Evolutionary conservation across 805 yeast genomes (phyloP), one percentile per base, ranked within the genome.

Genomic region (Ogataea naganishii): DNA sequence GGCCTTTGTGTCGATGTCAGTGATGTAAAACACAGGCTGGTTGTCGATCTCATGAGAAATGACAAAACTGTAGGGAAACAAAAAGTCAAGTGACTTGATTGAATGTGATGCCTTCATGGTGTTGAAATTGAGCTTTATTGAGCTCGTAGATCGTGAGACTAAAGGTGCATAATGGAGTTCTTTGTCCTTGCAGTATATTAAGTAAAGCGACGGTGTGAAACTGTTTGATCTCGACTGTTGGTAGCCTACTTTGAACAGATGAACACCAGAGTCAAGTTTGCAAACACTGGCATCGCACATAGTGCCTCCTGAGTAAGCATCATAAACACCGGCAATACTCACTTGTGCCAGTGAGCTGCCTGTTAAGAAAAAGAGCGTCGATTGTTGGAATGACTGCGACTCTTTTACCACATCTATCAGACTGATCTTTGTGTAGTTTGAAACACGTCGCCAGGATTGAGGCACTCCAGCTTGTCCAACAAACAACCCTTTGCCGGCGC

Each of bases 161-260:
- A 64, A 18, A 9, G 36, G 30, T 0, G 47, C 27, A 33, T 60
- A 49, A 58, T 61, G 15, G 45, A 60, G 29, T 62, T 70, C 35
- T 24, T 64, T 16, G 75, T 77, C 35, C 59, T 62, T 47, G 70
- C 66, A 34, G 71, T 79, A 64, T 72, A 78, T 51, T 41, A 29
- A 50, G 54, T 44, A 62, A 54, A 31, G 59, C 64, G 51, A 64
- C 74, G 55, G 58, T 64, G 45, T 69, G 72, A 53, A 75, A 69
- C 44, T 77, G 51, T 66, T 72, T 63, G 24, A 62, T 71, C 38
- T 72, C 63, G 51, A 72, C 75, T 75, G 66, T 47, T 86, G 84
- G 18, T 64, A 69, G 0, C 92, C 95, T 36, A 80, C 58, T 27
- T 68, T 69, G 54, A 82, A 86, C 38, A 69, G 75, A 2, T 69